phyloP scores from a whole-genome alignment of 257 asterid species.

The Ocimum tenuiflorum region DNA sequence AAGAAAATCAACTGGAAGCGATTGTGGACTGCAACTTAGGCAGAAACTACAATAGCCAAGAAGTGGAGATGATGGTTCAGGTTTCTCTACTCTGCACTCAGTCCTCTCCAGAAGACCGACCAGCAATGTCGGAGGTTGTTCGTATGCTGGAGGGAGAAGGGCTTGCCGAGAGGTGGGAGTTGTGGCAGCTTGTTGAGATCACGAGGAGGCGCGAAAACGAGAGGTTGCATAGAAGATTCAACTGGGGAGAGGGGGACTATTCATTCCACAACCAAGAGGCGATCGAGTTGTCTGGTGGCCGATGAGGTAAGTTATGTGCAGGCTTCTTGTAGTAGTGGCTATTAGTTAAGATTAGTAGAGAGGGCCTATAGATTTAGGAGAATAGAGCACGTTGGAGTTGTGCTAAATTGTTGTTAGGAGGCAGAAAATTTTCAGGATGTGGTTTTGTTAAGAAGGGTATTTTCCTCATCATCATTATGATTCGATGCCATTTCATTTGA shows the following conservation, averaged over 20 bases:
- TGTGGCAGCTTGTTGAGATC: constrained; percentile 66
- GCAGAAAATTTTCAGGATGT: too few relatives aligned
- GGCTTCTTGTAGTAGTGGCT: not conserved
- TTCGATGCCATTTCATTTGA: not conserved
- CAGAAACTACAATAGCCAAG: constrained; percentile 38
- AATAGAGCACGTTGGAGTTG: too few relatives aligned
- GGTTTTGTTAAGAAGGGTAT: too few relatives aligned
- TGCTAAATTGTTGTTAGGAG: too few relatives aligned
- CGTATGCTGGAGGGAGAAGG: constrained; percentile 92
- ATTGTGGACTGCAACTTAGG: constrained; percentile 69
- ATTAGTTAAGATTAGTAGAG: too few relatives aligned
- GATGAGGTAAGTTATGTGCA: constrained; percentile 27
- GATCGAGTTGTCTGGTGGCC: constrained; percentile 69
- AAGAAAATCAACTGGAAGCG: constrained; percentile 55
- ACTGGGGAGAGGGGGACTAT: constrained; percentile 53
- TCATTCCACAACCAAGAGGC: constrained; percentile 59
- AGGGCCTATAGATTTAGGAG: too few relatives aligned
- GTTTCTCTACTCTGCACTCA: constrained; percentile 86
- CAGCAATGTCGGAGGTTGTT: constrained; percentile 81
- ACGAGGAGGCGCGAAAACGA: constrained; percentile 56
- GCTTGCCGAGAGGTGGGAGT: constrained; percentile 78
- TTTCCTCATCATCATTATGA: too few relatives aligned
- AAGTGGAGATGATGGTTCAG: constrained; percentile 88
- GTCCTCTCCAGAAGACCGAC: constrained; percentile 79
- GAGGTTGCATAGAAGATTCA: constrained; percentile 56